Conservation (phyloP, 306 rosid species). For the Rosa chinensis region DNA sequence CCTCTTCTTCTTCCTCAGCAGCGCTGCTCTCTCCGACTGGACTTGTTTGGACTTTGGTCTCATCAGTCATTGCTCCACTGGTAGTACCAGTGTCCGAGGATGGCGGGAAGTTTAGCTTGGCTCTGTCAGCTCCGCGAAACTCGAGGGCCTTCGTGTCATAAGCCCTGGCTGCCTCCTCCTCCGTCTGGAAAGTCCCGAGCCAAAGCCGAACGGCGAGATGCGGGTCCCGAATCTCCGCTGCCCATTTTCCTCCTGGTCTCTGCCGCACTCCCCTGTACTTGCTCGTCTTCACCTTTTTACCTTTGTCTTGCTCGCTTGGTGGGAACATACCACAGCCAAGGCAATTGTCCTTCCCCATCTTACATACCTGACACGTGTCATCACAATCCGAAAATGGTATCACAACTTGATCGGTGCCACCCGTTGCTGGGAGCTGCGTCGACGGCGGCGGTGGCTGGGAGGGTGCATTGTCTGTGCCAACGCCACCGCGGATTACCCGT, state of each 20-base stretch:
- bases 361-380: slow-evolving; percentile 34
- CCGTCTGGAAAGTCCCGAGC: slow-evolving; percentile 59
- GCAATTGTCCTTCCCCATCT: slow-evolving; percentile 27
- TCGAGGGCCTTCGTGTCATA: slow-evolving; percentile 57
- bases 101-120: slow-evolving; percentile 43
- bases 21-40: no score
- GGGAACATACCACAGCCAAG: slow-evolving; percentile 42
- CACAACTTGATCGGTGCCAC: no score
- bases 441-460: neutral
- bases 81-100: no score
- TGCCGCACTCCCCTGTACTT: slow-evolving; percentile 26
- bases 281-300: slow-evolving; percentile 13
- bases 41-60: no score
- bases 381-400: neutral
- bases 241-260: neutral
- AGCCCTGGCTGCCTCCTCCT: slow-evolving; percentile 59
- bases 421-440: neutral
- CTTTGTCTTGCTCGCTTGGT: neutral
- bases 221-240: slow-evolving; percentile 8
- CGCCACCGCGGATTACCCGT: slow-evolving; percentile 33
- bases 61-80: no score
- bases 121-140: slow-evolving; percentile 36
- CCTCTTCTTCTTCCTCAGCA: no score
- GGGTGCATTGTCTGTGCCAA: no score
- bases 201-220: slow-evolving; percentile 37